Evolutionary conservation across 257 asterid species (phyloP).

Genomic region (Solanum paucissectum): DNA sequence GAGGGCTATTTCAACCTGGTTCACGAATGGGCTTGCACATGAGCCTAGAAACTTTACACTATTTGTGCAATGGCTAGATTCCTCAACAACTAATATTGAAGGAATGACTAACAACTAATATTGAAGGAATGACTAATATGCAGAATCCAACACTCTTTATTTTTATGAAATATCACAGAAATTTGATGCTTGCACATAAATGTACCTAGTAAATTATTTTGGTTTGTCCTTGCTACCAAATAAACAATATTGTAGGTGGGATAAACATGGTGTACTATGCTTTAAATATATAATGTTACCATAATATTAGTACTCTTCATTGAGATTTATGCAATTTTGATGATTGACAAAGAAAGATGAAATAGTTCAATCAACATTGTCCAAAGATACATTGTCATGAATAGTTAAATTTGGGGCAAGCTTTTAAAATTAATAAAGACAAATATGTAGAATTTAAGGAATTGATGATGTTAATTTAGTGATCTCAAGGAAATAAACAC

Average conservation of each 20-base stretch:
- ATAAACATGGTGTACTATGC: neutral
- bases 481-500: no score
- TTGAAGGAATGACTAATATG: neutral
- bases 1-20: constrained; percentile 22
- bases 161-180: neutral
- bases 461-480: no score
- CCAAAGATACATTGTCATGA: no score
- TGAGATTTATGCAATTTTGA: no score
- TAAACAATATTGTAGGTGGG: neutral
- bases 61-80: neutral
- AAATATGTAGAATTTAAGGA: no score
- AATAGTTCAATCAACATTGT: no score
- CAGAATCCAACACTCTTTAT: no score
- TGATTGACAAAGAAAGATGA: no score
- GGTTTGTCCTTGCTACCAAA: neutral
- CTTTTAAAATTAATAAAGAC: no score
- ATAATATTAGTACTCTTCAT: no score
- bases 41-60: neutral
- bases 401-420: no score
- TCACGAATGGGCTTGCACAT: constrained; percentile 4
- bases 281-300: no score
- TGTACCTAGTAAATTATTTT: neutral
- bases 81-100: neutral
- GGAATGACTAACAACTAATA: neutral
- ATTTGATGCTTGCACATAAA: neutral